Base-by-base conservation (phyloP, 148 eudicot species). In the Vaccinium myrtillus region DNA sequence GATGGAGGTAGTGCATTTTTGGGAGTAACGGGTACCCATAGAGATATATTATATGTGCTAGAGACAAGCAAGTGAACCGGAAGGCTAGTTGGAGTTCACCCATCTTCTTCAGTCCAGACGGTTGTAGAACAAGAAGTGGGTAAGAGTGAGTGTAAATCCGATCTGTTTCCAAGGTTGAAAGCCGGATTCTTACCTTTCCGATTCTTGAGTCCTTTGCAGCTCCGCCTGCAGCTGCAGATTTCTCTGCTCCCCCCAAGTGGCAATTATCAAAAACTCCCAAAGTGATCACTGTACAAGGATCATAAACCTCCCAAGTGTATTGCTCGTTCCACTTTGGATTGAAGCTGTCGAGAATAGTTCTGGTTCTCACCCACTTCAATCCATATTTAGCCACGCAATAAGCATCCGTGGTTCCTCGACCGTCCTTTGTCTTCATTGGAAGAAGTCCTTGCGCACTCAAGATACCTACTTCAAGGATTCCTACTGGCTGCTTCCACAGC, bases 171-270 rank as follows among this genome's bases (percentile, higher is more conserved):
- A 89, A 83, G 27, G 88, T 89, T 4, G 90, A 89, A 2, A 89
- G 86, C 6, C 90, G 85, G 61, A 89, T 86, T 65, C 90, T 81
- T 19, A 89, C 90, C 85, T 89, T 89, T 23, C 90, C 90, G 23
- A 89, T 89, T 55, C 86, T 86, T 9, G 88, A 77, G 70, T 88
- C 90, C 81, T 75, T 78, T 18, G 43, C 75, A 19, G 74, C 81
- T 46, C 84, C 86, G 39, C 49, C 21, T 32, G 30, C 51, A 4
- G 79, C 10, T 90, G n/a, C n/a, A n/a, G n/a, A n/a, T n/a, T n/a
- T n/a, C n/a, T n/a, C n/a, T n/a, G 87, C 50, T 65, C 58, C 92
- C 50, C 95, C 94, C 69, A 94, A 82, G 53, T 88, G 88, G 54
- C 88, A 82, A 56, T 89, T 89, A 56, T 86, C 88, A 32, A 89